Base-by-base conservation (phyloP, 148 eudicot species). In the Arbutus unedo region DNA sequence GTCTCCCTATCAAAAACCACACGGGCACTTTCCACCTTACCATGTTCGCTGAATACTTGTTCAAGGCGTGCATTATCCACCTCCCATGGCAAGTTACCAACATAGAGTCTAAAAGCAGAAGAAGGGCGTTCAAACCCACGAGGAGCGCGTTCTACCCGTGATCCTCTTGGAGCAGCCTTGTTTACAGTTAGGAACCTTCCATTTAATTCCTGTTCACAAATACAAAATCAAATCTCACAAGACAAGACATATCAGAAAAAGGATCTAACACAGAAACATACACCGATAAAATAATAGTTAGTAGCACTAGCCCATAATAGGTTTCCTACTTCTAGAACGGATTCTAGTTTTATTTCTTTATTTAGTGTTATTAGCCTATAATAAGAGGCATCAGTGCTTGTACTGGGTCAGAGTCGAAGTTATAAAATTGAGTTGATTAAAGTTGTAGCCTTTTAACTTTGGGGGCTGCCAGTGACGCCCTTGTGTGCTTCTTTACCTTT, bases 111-210 rank as follows among this genome's bases (percentile, higher is more conserved):
- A 87, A 73, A 88, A 48, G 88, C 18, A 56, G 96, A 88, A 66
- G 43, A 43, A 25, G 71, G 56, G 56, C 56, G 56, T 62, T 85
- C 91, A 77, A 78, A 90, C n/a, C 81, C 89, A 49, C 92, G 82
- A 72, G 93, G 89, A 6, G 95, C 81, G 41, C 97, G 90, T 78
- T 94, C 95, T 38, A 92, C 90, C 53, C 90, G 89, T 82, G 96
- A 67, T 80, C 99, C 99, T 86, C 93, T 91, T 74, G 97, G 97
- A 55, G 96, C 91, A 85, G 99, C 99, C 89, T 92, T 96, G 91
- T 96, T 94, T 56, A 94, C 99, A 9, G 92, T 92, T 83, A 96
- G 85, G 13, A 81, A 43, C 85, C 97, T 90, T 74, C 99, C 99
- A 68, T 83, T 82, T 16, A 94, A 1, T 38, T 96, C 96, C 99